A percentile compares a stretch with the other conserved stretches of the same genome.
Conservation (phyloP, 768 basidiomycete species). For the Dentipellis sp. region DNA sequence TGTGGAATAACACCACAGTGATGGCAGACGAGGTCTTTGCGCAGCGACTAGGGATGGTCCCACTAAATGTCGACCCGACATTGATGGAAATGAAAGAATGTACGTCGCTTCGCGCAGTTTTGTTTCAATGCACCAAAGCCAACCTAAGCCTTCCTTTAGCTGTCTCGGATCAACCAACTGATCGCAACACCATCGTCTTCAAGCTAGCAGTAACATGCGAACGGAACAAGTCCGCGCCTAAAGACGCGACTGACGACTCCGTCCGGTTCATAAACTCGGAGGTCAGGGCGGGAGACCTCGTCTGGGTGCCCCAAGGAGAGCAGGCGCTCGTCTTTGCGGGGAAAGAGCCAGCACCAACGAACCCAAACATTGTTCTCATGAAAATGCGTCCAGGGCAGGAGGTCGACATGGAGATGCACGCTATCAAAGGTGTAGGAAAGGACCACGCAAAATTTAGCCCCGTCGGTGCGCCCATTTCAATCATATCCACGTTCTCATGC, state of each 20-base stretch:
- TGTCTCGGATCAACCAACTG: slow-evolving; percentile 58
- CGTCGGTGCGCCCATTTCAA: slow-evolving; percentile 51
- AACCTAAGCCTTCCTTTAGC: slow-evolving; percentile 15
- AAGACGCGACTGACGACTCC: slow-evolving; percentile 23
- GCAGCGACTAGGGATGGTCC: slow-evolving; percentile 87
- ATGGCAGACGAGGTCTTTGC: slow-evolving; percentile 91
- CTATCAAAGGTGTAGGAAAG: slow-evolving; percentile 85
- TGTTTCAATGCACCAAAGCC: not conserved
- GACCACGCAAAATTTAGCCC: slow-evolving; percentile 97
- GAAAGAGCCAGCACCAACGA: slow-evolving; percentile 53
- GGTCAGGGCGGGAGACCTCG: slow-evolving; percentile 55
- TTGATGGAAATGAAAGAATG: slow-evolving; percentile 49
- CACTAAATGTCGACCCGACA: slow-evolving; percentile 78
- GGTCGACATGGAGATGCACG: slow-evolving; percentile 80
- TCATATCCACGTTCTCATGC: not conserved
- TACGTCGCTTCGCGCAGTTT: slow-evolving; percentile 13
- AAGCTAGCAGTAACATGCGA: slow-evolving; percentile 58
- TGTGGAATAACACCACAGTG: slow-evolving; percentile 92
- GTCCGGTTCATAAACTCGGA: slow-evolving; percentile 63
- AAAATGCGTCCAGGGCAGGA: slow-evolving; percentile 90
- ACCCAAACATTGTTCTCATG: slow-evolving; percentile 77
- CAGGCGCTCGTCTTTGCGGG: slow-evolving; percentile 53
- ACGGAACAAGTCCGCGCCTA: slow-evolving; percentile 45
- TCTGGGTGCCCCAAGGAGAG: slow-evolving; percentile 78
- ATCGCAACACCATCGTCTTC: slow-evolving; percentile 89